These are phyloP conservation scores for Lodderomyces orthopsilosis DNA, from an alignment of 1,139 yeast genomes.

Conservation along the genomic window DNA sequence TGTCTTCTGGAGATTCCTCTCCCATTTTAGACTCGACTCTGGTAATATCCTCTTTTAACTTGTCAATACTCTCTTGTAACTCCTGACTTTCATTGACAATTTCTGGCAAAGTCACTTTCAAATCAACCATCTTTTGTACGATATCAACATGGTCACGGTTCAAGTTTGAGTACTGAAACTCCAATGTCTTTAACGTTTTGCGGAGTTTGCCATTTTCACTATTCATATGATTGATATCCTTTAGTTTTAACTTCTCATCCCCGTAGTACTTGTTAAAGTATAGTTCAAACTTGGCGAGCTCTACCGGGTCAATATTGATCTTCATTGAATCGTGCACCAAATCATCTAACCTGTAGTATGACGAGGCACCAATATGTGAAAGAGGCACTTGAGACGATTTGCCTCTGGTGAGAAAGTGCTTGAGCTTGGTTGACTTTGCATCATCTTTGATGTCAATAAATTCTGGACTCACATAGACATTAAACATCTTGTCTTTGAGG, in stretches of 20 bases:
- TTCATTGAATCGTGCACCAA: conserved; percentile 79
- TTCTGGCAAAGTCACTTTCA: conserved; percentile 42
- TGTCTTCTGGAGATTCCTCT: conserved; percentile 15
- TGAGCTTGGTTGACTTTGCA: background rate
- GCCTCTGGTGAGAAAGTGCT: conserved; percentile 5
- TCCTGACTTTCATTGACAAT: conserved; percentile 76
- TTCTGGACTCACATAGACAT: conserved; percentile 54
- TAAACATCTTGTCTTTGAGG: conserved; percentile 76
- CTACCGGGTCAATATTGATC: conserved; percentile 68
- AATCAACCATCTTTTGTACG: conserved; percentile 43
- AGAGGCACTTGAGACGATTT: background rate
- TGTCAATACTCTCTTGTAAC: conserved; percentile 60
- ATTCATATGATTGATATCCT: conserved; percentile 66
- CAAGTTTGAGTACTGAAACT: conserved; percentile 63
- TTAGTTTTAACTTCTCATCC: conserved; percentile 63
- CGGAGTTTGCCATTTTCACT: conserved; percentile 70
- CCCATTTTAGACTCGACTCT: conserved; percentile 45
- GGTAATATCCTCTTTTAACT: conserved; percentile 50
- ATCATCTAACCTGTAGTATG: conserved; percentile 60
- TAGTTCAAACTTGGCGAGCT: conserved; percentile 61
- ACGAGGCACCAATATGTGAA: conserved; percentile 7
- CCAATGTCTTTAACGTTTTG: conserved; percentile 71
- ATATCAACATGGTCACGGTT: conserved; percentile 68
- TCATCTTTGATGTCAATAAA: conserved; percentile 17
- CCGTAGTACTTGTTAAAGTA: conserved; percentile 76